Evolutionary conservation across 306 rosid genomes (phyloP), one percentile per base, ranked within the genome.

Genomic region (Prinsepia uniflora): DNA sequence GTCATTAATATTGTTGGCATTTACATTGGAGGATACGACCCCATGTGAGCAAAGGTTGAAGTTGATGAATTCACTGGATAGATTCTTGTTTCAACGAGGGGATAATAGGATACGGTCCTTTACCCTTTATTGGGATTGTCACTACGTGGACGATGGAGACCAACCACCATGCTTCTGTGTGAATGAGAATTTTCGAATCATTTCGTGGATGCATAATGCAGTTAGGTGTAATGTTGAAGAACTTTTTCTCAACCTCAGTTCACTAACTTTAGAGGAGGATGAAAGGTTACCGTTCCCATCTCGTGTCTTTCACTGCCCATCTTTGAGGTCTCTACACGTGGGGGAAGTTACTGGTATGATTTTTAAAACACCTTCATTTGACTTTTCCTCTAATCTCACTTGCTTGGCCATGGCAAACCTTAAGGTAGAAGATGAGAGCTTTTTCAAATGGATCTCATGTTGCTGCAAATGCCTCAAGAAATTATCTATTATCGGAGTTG

Each of bases 31-130:
- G 8, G 10, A n/a, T 12, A 18, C 41, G 6, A 12, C 7, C 1
- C 12, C 59, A 49, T 11, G 2, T 30, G 15, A 9, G 10, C 17
- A 20, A 24, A 39, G 72, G 41, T 8, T 40, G 7, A 24, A 15
- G 24, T 8, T 49, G 46, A 0, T 36, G 42, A 67, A 34, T 15
- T 7, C 36, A 11, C 17, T 67, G 14, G 72, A 67, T 8, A 30
- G 59, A 45, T 13, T 67, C 18, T 14, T 67, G 41, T 13, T 47
- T 30, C 71, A 13, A 6, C n/a, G 54, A 8, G 58, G 71, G 71
- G 40, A 56, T 56, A 56, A 30, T 15, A 53, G 24, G 40, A 47
- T 14, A 7, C 14, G 30, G 6, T 34, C 42, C 14, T 67, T 48
- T 49, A 7, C 3, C 8, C 36, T 67, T 34, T 6, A 10, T 15